Percentiles rank a stretch among this genome's conserved stretches.
These are phyloP conservation scores for Yueomyces sp. DNA, from an alignment of 1,139 yeast genomes.

Conservation along the genomic window DNA sequence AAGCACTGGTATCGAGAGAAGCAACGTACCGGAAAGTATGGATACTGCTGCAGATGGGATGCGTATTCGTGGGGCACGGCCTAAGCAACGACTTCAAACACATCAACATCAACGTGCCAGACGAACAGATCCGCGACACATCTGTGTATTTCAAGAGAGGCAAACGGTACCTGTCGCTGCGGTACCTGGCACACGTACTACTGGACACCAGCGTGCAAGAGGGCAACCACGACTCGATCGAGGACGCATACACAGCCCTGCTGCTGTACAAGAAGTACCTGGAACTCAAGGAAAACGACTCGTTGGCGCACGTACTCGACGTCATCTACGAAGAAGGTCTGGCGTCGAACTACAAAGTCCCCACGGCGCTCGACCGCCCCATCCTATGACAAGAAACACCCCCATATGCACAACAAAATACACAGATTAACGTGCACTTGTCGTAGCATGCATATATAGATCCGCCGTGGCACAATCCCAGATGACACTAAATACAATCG, in stretches of 20 bases:
- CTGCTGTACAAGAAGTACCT: slow-evolving; percentile 60
- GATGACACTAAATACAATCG: neutral
- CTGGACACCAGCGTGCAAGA: slow-evolving; percentile 70
- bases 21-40: slow-evolving; percentile 82
- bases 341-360: slow-evolving; percentile 45
- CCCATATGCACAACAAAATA: too few relatives aligned
- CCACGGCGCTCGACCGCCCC: slow-evolving; percentile 16
- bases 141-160: slow-evolving; percentile 62
- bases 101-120: slow-evolving; percentile 82
- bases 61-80: slow-evolving; percentile 93
- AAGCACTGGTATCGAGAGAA: slow-evolving; percentile 66
- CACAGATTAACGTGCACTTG: too few relatives aligned
- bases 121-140: slow-evolving; percentile 78
- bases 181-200: slow-evolving; percentile 74
- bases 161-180: slow-evolving; percentile 71
- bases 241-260: slow-evolving; percentile 86
- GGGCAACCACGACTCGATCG: slow-evolving; percentile 93
- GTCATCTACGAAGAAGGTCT: slow-evolving; percentile 71
- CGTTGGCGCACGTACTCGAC: slow-evolving; percentile 48
- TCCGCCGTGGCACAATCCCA: neutral
- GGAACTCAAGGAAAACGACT: slow-evolving; percentile 44
- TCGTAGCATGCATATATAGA: too few relatives aligned
- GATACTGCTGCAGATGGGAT: slow-evolving; percentile 78
- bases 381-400: neutral
- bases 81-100: slow-evolving; percentile 83